Evolutionary conservation across 2,329 filamentous ascomycete species (phyloP).

Genomic region (Magnaporthiopsis poae): DNA sequence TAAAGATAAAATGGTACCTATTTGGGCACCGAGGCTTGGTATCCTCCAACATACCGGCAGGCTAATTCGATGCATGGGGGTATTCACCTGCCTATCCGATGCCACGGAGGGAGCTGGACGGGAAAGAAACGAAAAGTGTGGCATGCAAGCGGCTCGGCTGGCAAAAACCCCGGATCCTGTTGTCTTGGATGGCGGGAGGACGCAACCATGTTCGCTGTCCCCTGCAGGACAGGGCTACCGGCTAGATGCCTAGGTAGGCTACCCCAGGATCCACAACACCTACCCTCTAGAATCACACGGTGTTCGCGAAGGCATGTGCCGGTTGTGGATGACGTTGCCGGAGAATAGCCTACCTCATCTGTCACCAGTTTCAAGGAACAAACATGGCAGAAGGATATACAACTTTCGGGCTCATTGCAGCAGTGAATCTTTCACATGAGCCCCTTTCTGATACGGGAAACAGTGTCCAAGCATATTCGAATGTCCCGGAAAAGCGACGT

Average conservation of each 20-base stretch:
- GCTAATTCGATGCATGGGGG: neutral
- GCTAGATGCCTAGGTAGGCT: neutral
- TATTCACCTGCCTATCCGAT: neutral
- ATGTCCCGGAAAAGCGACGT: too few relatives aligned
- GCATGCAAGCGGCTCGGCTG: neutral
- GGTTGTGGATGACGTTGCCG: too few relatives aligned
- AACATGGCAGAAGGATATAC: too few relatives aligned
- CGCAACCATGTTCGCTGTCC: neutral
- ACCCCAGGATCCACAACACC: too few relatives aligned
- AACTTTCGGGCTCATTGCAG: too few relatives aligned
- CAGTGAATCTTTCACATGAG: too few relatives aligned
- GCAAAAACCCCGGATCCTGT: neutral
- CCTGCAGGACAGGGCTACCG: neutral
- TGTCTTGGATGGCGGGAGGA: neutral
- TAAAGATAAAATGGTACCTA: neutral
- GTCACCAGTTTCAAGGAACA: too few relatives aligned
- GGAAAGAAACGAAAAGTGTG: neutral
- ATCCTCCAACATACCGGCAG: neutral
- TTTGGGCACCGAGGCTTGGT: neutral
- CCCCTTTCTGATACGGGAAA: too few relatives aligned
- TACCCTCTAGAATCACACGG: too few relatives aligned
- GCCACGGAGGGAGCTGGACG: neutral
- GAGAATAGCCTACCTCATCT: too few relatives aligned
- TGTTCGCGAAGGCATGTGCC: too few relatives aligned
- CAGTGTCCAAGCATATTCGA: too few relatives aligned